Evolutionary conservation across 345 rosid species (phyloP).

Genomic region (Gossypium bickii): DNA sequence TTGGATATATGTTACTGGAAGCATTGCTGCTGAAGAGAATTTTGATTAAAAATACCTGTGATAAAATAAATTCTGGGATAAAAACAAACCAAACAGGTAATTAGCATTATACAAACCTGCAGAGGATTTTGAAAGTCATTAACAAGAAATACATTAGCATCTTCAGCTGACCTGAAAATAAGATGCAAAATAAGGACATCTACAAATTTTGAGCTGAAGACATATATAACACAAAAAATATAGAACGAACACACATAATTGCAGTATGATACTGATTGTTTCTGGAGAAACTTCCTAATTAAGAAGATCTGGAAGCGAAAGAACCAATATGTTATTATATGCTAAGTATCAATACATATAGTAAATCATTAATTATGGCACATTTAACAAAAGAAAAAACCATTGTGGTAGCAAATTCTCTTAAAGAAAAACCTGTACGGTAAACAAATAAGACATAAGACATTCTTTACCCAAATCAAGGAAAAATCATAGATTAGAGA

Average conservation of each 20-base stretch:
- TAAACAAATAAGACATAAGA: background rate
- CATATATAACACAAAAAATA: constrained; percentile 8
- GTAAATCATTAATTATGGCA: background rate
- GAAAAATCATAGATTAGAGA: background rate
- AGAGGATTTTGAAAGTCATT: constrained; percentile 85
- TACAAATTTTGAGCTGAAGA: constrained; percentile 1
- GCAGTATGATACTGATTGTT: background rate
- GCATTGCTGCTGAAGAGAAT: background rate
- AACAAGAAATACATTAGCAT: constrained; percentile 85
- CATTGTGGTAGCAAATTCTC: background rate
- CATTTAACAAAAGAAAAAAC: background rate
- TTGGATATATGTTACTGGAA: background rate
- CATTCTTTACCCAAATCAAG: background rate
- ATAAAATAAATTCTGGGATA: background rate
- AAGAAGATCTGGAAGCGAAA: background rate
- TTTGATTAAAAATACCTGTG: too few relatives aligned
- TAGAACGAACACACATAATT: background rate
- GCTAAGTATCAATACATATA: background rate
- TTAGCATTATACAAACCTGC: constrained; percentile 49
- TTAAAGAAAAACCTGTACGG: background rate
- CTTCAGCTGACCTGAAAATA: constrained; percentile 77
- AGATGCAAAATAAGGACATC: constrained; percentile 14
- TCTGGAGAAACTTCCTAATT: background rate
- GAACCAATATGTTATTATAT: background rate
- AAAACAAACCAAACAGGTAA: background rate